Conservation (phyloP, 2,329 filamentous ascomycete genomes). For the Penicillium digitatum region DNA sequence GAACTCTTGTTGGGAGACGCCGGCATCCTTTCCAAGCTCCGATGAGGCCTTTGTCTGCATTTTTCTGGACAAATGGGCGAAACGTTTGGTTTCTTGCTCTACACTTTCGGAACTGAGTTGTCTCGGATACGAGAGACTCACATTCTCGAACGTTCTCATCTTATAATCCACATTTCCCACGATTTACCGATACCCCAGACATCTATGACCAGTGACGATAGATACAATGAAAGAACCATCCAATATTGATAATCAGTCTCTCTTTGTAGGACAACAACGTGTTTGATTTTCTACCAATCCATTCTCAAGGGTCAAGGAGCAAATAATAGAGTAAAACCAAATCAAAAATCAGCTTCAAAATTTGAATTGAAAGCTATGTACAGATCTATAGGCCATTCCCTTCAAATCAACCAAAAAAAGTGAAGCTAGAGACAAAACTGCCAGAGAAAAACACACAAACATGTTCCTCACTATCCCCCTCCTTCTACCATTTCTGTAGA, state of each 20-base stretch:
- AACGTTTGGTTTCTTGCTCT: neutral
- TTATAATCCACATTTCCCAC: neutral
- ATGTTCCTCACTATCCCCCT: neutral
- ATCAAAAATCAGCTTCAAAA: slow-evolving; percentile 14
- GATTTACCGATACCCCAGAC: slow-evolving; percentile 4
- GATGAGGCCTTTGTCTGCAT: neutral
- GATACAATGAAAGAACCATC: neutral
- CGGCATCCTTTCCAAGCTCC: neutral
- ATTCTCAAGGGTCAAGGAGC: neutral
- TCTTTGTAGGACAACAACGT: neutral
- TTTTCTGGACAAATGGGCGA: neutral
- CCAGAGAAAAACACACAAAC: neutral
- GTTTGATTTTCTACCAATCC: no score
- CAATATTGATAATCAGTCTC: neutral
- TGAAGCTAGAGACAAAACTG: neutral
- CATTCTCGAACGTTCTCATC: neutral
- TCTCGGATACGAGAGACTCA: neutral
- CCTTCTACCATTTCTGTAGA: neutral
- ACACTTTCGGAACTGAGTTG: neutral
- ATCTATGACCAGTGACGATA: slow-evolving; percentile 1
- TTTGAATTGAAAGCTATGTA: slow-evolving; percentile 23
- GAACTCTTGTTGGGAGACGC: neutral
- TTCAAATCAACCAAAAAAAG: neutral
- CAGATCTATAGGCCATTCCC: slow-evolving; percentile 13
- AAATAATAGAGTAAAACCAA: neutral